Evolutionary conservation across 176 grass and related monocot species (phyloP), one percentile per base, ranked within the genome.

Genomic region (Canna indica): DNA sequence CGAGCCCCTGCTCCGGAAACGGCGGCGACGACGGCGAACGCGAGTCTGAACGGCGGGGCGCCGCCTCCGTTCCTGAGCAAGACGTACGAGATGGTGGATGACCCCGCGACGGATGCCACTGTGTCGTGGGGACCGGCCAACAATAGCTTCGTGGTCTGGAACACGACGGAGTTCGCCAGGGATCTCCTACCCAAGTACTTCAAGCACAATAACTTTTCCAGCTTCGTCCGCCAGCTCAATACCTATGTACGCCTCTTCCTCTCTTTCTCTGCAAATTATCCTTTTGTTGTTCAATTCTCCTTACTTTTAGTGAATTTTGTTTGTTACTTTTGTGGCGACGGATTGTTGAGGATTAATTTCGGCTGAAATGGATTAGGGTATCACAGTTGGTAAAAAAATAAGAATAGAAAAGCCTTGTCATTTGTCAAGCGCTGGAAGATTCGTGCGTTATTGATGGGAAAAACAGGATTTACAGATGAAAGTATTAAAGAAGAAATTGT

Each of bases 131-230:
- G 67, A 1, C 41, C 67, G 39, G 27, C 39, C 26, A 33, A 70
- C 67, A 70, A 70, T 27, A 70, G 67, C 44, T 70, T 50, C 13
- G 67, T 70, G 42, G 67, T 70, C 13, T 70, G 67, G 67, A 70
- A 70, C 28, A 5, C 67, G 3, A 45, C 94, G 5, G 94, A 90
- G 82, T 99, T 99, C 77, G 94, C 86, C 0, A 84, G 90, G 20
- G 94, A 99, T 80, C 84, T 99, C 73, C 86, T 99, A 15, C 94
- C 94, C 75, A 90, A 88, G 66, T 99, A 75, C 84, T 99, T 99
- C 94, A 99, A 99, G 86, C 94, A 99, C 75, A 99, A 93, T 71
- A 93, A 99, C 80, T 99, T 99, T 86, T 99, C 94, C 10, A 93
- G 90, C 45, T 99, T 99, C 73, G 94, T 99, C 42, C 90, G 86